Evolutionary conservation across 2,329 filamentous ascomycete species (phyloP).

Genomic region (Cladosporium sp.): DNA sequence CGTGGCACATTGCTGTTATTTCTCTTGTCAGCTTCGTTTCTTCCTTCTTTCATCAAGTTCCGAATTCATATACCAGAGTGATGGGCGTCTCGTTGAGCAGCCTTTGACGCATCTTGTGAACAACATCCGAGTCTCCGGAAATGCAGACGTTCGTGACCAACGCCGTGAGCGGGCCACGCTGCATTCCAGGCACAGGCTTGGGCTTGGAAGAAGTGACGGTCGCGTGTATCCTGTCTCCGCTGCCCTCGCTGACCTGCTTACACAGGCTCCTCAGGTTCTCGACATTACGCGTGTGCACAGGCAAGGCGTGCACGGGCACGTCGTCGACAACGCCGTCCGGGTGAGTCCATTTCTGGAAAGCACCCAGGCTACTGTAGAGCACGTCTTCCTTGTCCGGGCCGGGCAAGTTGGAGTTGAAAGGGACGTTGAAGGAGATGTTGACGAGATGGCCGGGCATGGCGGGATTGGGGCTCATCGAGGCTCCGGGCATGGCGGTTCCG

Average conservation of each 20-base stretch:
- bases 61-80: conserved; percentile 65
- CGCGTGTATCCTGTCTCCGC: conserved; percentile 65
- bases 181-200: conserved; percentile 52
- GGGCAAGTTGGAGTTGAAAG: conserved; percentile 85
- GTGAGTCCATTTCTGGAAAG: conserved; percentile 89
- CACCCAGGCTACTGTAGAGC: conserved; percentile 82
- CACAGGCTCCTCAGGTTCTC: conserved; percentile 74
- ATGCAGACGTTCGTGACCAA: conserved; percentile 79
- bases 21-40: conserved; percentile 1
- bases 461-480: conserved; percentile 47
- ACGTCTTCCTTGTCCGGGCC: conserved; percentile 94
- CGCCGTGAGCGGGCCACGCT: conserved; percentile 45
- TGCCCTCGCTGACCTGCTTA: conserved; percentile 68
- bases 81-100: conserved; percentile 90
- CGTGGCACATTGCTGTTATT: conserved; percentile 40
- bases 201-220: conserved; percentile 78
- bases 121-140: conserved; percentile 78
- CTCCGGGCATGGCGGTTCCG: conserved; percentile 13
- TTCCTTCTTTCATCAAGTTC: neutral
- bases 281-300: conserved; percentile 86
- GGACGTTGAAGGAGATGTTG: conserved; percentile 95
- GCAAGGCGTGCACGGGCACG: conserved; percentile 79
- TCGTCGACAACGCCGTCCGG: conserved; percentile 80
- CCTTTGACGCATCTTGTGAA: conserved; percentile 82
- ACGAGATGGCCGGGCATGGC: conserved; percentile 71